Base-by-base conservation (phyloP, 2,329 filamentous ascomycete species). In the Penicillium sp. region DNA sequence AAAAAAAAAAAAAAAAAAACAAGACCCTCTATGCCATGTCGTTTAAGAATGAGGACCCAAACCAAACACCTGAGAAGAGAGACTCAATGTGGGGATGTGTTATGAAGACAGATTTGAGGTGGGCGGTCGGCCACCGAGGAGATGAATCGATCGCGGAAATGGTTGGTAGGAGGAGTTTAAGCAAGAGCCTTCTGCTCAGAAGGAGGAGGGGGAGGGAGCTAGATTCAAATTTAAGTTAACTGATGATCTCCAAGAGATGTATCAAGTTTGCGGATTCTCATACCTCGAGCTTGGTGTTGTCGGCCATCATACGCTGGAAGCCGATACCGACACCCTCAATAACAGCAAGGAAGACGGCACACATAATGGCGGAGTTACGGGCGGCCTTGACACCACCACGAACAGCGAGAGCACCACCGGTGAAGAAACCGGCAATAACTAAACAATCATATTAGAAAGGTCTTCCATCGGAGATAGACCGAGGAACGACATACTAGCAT, bases 291-390 rank as follows among this genome's bases (percentile, higher is more conserved):
- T 87, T 87, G 58, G 90, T 95, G 72, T 87, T 88, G 58, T 91
- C 89, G 31, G 92, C 89, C 83, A 96, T 89, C 87, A 96, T 91
- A 73, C 92, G 87, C 74, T 91, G 88, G 78, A 96, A 92, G 8
- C 89, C 92, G 69, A 99, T 97, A 64, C 92, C 92, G 49, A 97
- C 94, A 65, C 94, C 92, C 75, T 99, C 92, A 58, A 99, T 97
- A 60, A 99, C 92, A 45, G 90, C 94, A 41, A 99, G 80, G 67
- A 99, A 82, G 60, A 96, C 89, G 24, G 90, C 94, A 73, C 94
- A 97, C 63, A 92, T 94, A 67, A 99, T 97, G 57, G 94, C 94
- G 54, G 90, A 92, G 75, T 97, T 97, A 65, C 94, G 83, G 58
- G 94, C 91, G 20, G 92, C 90, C 79, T 90, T 92, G 73, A 88